Evolutionary conservation across 108 stramenopile species (phyloP).

Genomic region (Cyclostephanos invisitatus): DNA sequence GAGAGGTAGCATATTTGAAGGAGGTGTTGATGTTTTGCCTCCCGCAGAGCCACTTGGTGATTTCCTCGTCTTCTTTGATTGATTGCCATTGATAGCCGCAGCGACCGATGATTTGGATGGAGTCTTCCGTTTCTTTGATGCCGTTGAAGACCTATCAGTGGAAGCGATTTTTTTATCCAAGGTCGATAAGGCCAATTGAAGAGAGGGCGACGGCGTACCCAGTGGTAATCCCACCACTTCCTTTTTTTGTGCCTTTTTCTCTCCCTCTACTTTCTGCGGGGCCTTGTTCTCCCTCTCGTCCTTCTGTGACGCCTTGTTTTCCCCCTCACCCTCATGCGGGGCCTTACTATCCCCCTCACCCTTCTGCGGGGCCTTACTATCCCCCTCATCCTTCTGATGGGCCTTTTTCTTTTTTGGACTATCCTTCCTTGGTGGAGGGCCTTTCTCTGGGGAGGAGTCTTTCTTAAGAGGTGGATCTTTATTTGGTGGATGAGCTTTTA

Average conservation of each 20-base stretch:
- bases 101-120: conserved; percentile 28
- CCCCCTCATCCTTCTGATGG: not conserved
- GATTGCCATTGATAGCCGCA: conserved; percentile 8
- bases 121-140: conserved; percentile 39
- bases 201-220: not conserved
- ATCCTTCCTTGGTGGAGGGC: not conserved
- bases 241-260: not conserved
- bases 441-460: conserved; percentile 2
- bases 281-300: not conserved
- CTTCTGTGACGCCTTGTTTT: not conserved
- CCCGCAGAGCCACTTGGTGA: conserved; percentile 15
- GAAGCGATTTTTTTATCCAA: conserved; percentile 8
- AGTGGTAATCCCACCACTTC: not conserved
- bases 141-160: conserved; percentile 13
- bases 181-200: not conserved
- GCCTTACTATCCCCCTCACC: not conserved
- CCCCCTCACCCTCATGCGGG: no score
- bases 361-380: not conserved
- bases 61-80: conserved; percentile 25
- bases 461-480: conserved; percentile 6
- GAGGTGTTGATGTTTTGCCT: conserved; percentile 23
- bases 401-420: conserved; percentile 6
- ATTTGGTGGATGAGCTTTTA: not conserved
- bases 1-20: conserved; percentile 7
- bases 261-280: not conserved